These are phyloP conservation scores for Glycine latifolia DNA, from an alignment of 306 rosid species.

Conservation along the genomic window DNA sequence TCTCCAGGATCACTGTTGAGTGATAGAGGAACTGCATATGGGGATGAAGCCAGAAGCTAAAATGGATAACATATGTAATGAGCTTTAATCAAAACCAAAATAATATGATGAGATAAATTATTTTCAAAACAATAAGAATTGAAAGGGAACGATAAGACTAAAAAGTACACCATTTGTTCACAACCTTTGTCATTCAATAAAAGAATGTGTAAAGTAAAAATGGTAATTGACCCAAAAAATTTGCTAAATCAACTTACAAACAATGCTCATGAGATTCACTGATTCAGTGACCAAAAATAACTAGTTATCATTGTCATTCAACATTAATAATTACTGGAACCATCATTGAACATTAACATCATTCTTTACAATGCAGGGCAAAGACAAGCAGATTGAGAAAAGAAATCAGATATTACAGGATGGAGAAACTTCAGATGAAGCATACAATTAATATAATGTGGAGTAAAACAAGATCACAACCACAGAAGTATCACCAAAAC, in stretches of 20 bases:
- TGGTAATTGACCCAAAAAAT: constrained; percentile 1
- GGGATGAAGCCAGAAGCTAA: constrained; percentile 64
- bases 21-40: constrained; percentile 49
- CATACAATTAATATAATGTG: constrained; percentile 17
- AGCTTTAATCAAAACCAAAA: too few species aligned
- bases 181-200: constrained; percentile 9
- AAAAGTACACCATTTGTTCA: not conserved
- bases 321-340: constrained; percentile 16
- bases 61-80: constrained; percentile 9
- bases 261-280: not conserved
- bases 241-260: not conserved
- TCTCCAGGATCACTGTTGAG: constrained; percentile 50
- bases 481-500: constrained; percentile 24
- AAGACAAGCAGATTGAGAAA: not conserved
- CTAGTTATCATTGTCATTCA: not conserved
- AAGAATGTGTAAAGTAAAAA: not conserved
- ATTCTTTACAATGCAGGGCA: constrained; percentile 21
- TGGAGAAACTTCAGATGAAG: constrained; percentile 25
- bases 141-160: constrained; percentile 16
- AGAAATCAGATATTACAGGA: not conserved
- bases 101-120: not conserved
- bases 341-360: not conserved
- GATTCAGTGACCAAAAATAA: constrained; percentile 30
- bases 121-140: constrained; percentile 24
- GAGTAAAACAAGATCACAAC: not conserved